Conservation (phyloP, 139 green algal species). For the Chara braunii region DNA sequence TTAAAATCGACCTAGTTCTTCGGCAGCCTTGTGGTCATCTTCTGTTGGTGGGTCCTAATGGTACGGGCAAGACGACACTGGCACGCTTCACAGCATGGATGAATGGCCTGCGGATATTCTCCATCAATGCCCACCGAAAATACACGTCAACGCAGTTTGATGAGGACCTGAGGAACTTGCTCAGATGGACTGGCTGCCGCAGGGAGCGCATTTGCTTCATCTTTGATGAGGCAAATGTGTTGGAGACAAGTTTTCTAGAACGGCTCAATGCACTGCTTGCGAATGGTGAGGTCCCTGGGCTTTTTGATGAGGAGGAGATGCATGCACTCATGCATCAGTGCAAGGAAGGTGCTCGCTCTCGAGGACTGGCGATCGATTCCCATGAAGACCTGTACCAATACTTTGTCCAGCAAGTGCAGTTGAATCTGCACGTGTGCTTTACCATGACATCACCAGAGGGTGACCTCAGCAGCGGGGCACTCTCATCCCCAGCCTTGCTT, state of each 20-base stretch:
- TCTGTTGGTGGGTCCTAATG: conserved; percentile 1
- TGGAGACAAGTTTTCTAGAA: conserved; percentile 12
- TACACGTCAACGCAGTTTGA: conserved; percentile 18
- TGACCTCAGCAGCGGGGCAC: neutral
- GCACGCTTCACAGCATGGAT: neutral
- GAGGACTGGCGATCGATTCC: neutral
- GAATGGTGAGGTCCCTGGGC: neutral
- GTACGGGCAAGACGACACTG: conserved; percentile 6
- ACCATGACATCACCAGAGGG: conserved; percentile 10
- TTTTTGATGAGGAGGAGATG: conserved; percentile 13
- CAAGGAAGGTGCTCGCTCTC: neutral
- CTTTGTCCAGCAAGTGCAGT: conserved; percentile 2
- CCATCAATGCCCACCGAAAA: neutral
- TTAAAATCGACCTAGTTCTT: neutral
- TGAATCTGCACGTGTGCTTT: conserved; percentile 16
- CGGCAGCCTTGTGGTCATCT: conserved; percentile 18
- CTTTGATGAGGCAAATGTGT: conserved; percentile 20
- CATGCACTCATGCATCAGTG: neutral
- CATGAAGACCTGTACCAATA: conserved; percentile 1
- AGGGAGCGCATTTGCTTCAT: conserved; percentile 15
- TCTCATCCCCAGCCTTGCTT: conserved; percentile 4
- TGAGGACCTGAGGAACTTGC: conserved; percentile 4
- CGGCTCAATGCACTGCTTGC: conserved; percentile 23
- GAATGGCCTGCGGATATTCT: conserved; percentile 4
- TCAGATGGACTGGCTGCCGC: conserved; percentile 13